Percentiles rank a stretch among this genome's conserved stretches.
Conservation (phyloP, 2,329 filamentous ascomycete genomes). For the Penicillium corylophilum region DNA sequence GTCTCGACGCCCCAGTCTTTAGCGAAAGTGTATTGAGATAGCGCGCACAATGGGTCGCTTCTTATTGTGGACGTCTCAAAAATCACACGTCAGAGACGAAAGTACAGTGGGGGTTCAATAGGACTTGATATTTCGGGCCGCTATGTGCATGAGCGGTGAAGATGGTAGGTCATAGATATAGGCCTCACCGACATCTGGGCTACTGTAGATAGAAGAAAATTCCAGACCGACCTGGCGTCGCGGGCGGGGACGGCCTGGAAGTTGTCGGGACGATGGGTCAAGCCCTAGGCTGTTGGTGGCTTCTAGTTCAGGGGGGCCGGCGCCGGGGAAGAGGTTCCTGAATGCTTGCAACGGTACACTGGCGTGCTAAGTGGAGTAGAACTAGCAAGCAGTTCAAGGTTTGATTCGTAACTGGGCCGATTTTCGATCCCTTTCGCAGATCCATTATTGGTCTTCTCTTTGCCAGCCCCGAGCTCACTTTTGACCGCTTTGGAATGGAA, state of each 20-base stretch:
- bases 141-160: constrained; percentile 23
- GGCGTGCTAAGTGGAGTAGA: constrained; percentile 15
- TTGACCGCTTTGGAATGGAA: constrained; percentile 13
- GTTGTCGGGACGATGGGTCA: constrained; percentile 24
- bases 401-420: constrained; percentile 18
- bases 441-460: constrained; percentile 18
- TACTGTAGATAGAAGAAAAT: constrained; percentile 4
- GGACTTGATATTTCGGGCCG: neutral
- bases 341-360: constrained; percentile 29
- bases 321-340: constrained; percentile 34
- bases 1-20: constrained; percentile 17
- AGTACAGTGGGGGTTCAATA: neutral
- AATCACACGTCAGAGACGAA: neutral
- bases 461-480: neutral
- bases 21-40: constrained; percentile 24
- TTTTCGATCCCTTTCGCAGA: constrained; percentile 22
- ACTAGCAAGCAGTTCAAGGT: constrained; percentile 6
- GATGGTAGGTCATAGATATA: constrained; percentile 4
- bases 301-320: constrained; percentile 30
- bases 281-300: constrained; percentile 22
- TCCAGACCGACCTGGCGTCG: constrained; percentile 23
- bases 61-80: neutral
- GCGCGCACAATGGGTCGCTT: constrained; percentile 19
- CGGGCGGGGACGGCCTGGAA: constrained; percentile 8
- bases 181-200: constrained; percentile 23